Base-by-base conservation (phyloP, 208 protist genomes). In the Lotmaria passim region DNA sequence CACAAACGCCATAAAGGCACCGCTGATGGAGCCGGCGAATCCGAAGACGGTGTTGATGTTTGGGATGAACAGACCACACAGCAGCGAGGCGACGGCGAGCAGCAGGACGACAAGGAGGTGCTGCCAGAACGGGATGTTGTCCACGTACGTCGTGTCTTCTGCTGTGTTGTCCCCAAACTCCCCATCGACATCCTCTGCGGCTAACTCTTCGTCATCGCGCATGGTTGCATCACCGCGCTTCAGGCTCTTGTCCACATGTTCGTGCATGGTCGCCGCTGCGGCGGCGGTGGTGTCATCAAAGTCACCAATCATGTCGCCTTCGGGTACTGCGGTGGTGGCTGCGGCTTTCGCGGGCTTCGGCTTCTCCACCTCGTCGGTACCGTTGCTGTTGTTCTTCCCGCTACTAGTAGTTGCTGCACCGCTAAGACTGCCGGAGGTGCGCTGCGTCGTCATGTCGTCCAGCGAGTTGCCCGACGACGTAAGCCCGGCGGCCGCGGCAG, bases 41-140 rank as follows among this genome's bases (percentile, higher is more conserved):
- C 72, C 74, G 43, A 91, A 87, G 19, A 91, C 87, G 43, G 85
- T 84, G 44, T 78, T 84, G 60, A 95, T 84, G 53, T 76, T 82
- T 21, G 86, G 86, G 75, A 95, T 88, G 59, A 93, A 86, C n/a
- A 95, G 41, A 21, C 85, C 89, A 15, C 69, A 70, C 30, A 93
- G 62, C 26, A 93, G 80, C 34, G 73, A 78, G 1, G 70, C 69
- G 33, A 78, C 36, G 21, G 69, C 58, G 24, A 79, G 66, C 10
- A 64, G 10, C 2, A 74, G 47, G 30, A 83, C 78, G 24, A 75
- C 78, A 26, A 80, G 38, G 30, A 79, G 64, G 46, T 83, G 78
- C 73, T 73, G 47, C 67, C 64, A 79, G 53, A 76, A 69, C 15
- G 78, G 78, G 46, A 83, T 83, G 65, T 39, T 83, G 73, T 83